A percentile compares a stretch with the other conserved stretches of the same genome.
Evolutionary conservation across 208 protist genomes (phyloP).

Genomic region (Trypanosoma cruzi): DNA sequence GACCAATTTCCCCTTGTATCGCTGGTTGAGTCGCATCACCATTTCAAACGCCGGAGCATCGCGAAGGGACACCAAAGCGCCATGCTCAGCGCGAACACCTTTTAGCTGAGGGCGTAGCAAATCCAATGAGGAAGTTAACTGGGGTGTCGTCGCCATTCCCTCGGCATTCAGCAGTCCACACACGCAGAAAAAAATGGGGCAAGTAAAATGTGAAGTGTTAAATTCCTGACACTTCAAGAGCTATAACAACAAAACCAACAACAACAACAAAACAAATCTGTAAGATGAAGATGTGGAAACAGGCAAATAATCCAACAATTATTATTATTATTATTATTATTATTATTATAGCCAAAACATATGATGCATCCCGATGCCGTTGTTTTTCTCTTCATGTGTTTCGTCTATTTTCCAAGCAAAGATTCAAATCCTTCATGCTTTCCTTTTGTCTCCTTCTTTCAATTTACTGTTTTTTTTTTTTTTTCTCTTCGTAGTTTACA

Average conservation of each 20-base stretch:
- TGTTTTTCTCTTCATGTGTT: neutral
- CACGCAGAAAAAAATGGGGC: neutral
- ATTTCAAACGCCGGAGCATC: slow-evolving; percentile 47
- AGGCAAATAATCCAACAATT: neutral
- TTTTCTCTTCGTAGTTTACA: slow-evolving; percentile 11
- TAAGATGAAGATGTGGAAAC: neutral
- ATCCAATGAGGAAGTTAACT: slow-evolving; percentile 8
- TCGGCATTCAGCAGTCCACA: neutral
- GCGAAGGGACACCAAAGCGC: slow-evolving; percentile 39
- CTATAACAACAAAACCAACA: neutral
- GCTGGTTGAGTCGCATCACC: slow-evolving; percentile 45
- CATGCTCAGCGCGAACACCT: slow-evolving; percentile 34
- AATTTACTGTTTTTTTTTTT: neutral
- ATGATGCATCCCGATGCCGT: neutral
- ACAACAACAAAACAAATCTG: no score
- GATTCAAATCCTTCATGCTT: neutral
- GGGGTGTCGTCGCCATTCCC: neutral
- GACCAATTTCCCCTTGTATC: slow-evolving; percentile 28
- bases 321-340: no score
- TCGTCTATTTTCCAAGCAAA: neutral
- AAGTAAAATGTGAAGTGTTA: neutral
- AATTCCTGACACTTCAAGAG: neutral
- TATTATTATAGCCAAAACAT: no score
- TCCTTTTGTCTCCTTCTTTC: no score
- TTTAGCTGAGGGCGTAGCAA: slow-evolving; percentile 18